These are phyloP conservation scores for Coemansia sp. DNA, from an alignment of 192 early-diverging fungal species.

Conservation along the genomic window DNA sequence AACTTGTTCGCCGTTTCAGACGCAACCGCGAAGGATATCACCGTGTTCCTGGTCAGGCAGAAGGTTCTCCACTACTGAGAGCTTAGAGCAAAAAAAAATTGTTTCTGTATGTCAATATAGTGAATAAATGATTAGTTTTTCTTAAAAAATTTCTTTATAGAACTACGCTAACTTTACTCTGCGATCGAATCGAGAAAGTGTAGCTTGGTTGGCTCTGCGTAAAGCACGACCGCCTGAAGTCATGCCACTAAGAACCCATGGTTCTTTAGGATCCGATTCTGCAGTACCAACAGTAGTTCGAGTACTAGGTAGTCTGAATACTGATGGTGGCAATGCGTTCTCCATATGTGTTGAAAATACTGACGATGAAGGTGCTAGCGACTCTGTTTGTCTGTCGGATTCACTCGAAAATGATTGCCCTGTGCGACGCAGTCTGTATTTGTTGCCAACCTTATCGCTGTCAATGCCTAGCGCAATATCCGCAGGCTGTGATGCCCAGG, in stretches of 20 bases:
- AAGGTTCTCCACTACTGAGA: slow-evolving; percentile 31
- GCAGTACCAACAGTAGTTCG: background rate
- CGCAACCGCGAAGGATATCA: slow-evolving; percentile 28
- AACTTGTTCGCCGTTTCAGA: slow-evolving; percentile 41
- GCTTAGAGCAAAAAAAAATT: slow-evolving; percentile 16
- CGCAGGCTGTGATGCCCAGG: slow-evolving; percentile 26
- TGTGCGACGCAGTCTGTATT: slow-evolving; percentile 29
- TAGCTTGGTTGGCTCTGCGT: slow-evolving; percentile 29
- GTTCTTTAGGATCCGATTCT: background rate
- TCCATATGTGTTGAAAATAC: slow-evolving; percentile 10
- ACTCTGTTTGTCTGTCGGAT: slow-evolving; percentile 1
- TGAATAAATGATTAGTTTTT: slow-evolving; percentile 2
- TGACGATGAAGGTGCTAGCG: slow-evolving; percentile 19
- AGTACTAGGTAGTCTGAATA: slow-evolving; percentile 33
- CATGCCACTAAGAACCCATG: slow-evolving; percentile 36
- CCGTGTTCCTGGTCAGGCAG: slow-evolving; percentile 21
- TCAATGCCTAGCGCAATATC: background rate
- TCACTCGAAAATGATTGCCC: background rate
- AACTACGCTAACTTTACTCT: slow-evolving; percentile 25
- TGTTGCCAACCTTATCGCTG: slow-evolving; percentile 3
- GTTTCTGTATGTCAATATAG: background rate
- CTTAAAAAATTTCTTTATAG: background rate
- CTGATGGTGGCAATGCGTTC: slow-evolving; percentile 33
- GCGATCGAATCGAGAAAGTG: slow-evolving; percentile 32
- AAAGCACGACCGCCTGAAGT: slow-evolving; percentile 39